A percentile compares a stretch with the other conserved stretches of the same genome.
These are phyloP conservation scores for Penicillium corylophilum DNA, from an alignment of 2,329 filamentous ascomycete species.

Conservation along the genomic window DNA sequence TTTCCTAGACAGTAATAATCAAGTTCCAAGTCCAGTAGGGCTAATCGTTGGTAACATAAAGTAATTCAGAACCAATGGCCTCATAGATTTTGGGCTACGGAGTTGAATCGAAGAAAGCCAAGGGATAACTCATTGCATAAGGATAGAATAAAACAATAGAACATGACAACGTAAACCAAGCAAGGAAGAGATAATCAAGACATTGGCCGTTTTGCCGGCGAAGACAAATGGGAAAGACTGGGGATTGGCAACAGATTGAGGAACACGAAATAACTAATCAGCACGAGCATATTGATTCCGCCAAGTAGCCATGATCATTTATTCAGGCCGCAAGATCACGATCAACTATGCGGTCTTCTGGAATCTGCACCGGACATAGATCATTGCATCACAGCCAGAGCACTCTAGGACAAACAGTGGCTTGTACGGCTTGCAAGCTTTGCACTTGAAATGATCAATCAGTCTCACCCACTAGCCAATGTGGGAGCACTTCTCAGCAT, in stretches of 20 bases:
- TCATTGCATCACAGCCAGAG: slow-evolving; percentile 27
- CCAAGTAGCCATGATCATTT: neutral
- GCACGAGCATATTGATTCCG: neutral
- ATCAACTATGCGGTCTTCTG: neutral
- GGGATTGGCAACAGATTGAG: neutral
- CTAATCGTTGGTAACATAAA: no score
- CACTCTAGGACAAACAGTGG: slow-evolving; percentile 32
- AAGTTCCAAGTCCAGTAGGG: neutral
- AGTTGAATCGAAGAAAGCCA: no score
- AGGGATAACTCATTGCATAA: no score
- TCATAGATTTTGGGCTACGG: no score
- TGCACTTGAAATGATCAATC: slow-evolving; percentile 22
- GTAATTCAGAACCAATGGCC: no score
- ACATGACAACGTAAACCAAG: no score
- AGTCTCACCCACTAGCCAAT: slow-evolving; percentile 30
- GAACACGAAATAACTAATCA: no score
- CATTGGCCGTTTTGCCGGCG: neutral
- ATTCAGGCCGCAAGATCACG: neutral
- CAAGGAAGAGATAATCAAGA: neutral
- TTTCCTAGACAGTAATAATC: neutral
- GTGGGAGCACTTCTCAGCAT: slow-evolving; percentile 22
- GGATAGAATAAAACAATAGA: no score
- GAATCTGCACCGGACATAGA: slow-evolving; percentile 35
- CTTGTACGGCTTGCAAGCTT: slow-evolving; percentile 27
- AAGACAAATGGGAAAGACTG: neutral